Conservation (phyloP, 805 yeast genomes). For the Pichia cephalocereana region DNA sequence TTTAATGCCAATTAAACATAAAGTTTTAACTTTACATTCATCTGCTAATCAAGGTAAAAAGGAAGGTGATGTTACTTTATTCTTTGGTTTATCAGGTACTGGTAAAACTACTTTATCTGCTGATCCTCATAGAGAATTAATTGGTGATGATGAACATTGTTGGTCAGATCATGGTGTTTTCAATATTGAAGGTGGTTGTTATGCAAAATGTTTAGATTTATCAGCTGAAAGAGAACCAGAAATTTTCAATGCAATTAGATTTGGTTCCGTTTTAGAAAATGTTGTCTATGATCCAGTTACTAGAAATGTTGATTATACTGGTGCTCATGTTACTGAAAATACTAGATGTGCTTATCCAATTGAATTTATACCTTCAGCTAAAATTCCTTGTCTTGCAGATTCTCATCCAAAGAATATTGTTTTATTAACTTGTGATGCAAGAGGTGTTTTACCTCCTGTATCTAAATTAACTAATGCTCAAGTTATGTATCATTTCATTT, state of each 20-base stretch:
- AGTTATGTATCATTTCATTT: conserved; percentile 97
- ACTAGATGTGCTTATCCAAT: conserved; percentile 99
- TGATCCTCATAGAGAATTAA: conserved; percentile 85
- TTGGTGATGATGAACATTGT: conserved; percentile 99
- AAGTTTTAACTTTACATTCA: conserved; percentile 89
- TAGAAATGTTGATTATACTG: conserved; percentile 79
- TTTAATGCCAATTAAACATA: conserved; percentile 90
- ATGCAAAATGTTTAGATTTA: conserved; percentile 92
- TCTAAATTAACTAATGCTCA: conserved; percentile 89
- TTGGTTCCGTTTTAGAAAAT: conserved; percentile 92
- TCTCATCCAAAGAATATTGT: conserved; percentile 88
- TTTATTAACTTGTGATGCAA: conserved; percentile 92
- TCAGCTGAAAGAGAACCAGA: conserved; percentile 94
- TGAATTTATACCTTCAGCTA: conserved; percentile 91
- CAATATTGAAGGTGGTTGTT: conserved; percentile 99
- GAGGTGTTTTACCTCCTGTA: conserved; percentile 96
- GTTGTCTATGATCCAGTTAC: conserved; percentile 73
- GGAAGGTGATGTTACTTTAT: conserved; percentile 81
- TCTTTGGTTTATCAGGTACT: conserved; percentile 96
- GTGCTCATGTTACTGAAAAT: conserved; percentile 83
- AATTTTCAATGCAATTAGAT: conserved; percentile 87
- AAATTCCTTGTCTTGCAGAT: conserved; percentile 88
- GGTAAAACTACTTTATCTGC: conserved; percentile 98
- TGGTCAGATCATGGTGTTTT: conserved; percentile 98
- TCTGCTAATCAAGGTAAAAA: conserved; percentile 85